These are phyloP conservation scores for Misopates orontium DNA, from an alignment of 257 asterid genomes.

Conservation along the genomic window DNA sequence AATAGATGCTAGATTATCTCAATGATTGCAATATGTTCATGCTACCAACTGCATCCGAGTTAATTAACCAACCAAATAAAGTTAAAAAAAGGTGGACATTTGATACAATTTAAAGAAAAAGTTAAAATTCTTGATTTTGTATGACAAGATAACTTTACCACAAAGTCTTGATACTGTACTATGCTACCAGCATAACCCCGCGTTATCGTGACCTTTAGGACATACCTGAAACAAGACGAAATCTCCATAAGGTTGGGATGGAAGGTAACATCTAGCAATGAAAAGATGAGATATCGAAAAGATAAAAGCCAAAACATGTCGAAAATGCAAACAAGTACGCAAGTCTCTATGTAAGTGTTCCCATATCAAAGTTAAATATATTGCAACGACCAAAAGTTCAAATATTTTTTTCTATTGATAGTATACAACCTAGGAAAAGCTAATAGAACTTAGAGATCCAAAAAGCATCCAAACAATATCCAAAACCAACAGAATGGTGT, in stretches of 20 bases:
- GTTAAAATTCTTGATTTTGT: not conserved
- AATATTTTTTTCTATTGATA: not conserved
- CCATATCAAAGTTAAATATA: slow-evolving; percentile 2
- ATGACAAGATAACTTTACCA: slow-evolving; percentile 50
- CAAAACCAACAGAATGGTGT: slow-evolving; percentile 12
- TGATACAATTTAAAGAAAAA: slow-evolving; percentile 12
- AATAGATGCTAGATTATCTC: slow-evolving; percentile 13
- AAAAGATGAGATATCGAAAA: slow-evolving; percentile 15
- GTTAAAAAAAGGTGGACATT: not conserved
- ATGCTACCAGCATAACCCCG: slow-evolving; percentile 98
- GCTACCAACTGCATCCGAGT: slow-evolving; percentile 13
- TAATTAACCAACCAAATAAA: not conserved
- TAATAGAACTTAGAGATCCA: not conserved
- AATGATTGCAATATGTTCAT: slow-evolving; percentile 8
- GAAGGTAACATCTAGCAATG: slow-evolving; percentile 1
- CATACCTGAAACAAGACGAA: slow-evolving; percentile 62
- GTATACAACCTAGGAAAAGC: not conserved
- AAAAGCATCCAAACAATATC: not conserved
- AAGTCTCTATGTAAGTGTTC: not conserved
- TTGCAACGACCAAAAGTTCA: slow-evolving; percentile 6
- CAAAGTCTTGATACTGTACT: slow-evolving; percentile 85
- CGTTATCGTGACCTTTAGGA: slow-evolving; percentile 81
- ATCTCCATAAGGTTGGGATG: slow-evolving; percentile 19
- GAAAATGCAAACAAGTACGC: slow-evolving; percentile 12
- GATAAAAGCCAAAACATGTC: not conserved